Percentiles rank a stretch among this genome's conserved stretches.
Evolutionary conservation across 805 yeast genomes (phyloP).

Genomic region (Debaryomyces hansenii): DNA sequence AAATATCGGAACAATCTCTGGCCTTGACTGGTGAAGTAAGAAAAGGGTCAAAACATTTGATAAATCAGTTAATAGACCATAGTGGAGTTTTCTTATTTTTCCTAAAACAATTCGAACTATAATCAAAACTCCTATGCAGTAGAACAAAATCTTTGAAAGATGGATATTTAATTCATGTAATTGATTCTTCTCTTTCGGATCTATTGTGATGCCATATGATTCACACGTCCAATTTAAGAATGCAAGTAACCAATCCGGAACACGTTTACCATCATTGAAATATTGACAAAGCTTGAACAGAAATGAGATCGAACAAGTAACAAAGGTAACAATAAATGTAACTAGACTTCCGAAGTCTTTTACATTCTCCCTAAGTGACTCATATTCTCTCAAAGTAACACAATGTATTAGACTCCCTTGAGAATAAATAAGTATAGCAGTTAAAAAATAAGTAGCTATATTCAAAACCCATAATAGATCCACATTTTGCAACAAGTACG

Average conservation of each 20-base stretch:
- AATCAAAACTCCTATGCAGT: conserved; percentile 28
- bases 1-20: conserved; percentile 57
- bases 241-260: conserved; percentile 42
- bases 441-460: conserved; percentile 34
- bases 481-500: conserved; percentile 35
- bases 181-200: conserved; percentile 14
- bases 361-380: conserved; percentile 5
- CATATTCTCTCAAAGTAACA: conserved; percentile 10
- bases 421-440: conserved; percentile 14
- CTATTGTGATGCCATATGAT: conserved; percentile 24
- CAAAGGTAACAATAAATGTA: conserved; percentile 47
- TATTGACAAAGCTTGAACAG: conserved; percentile 58
- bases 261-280: conserved; percentile 50
- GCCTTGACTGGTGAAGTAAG: conserved; percentile 55
- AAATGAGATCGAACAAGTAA: conserved; percentile 46
- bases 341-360: conserved; percentile 26
- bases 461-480: conserved; percentile 50
- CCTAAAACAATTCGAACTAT: conserved; percentile 28
- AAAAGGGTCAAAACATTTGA: conserved; percentile 37
- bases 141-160: conserved; percentile 24
- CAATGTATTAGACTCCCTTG: conserved; percentile 28
- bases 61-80: conserved; percentile 35
- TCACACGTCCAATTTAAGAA: conserved; percentile 29
- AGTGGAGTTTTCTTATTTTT: conserved; percentile 19
- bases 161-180: conserved; percentile 24